Evolutionary conservation across 139 green algal genomes (phyloP), one percentile per base, ranked within the genome.

Genomic region (Chlorella sp.): DNA sequence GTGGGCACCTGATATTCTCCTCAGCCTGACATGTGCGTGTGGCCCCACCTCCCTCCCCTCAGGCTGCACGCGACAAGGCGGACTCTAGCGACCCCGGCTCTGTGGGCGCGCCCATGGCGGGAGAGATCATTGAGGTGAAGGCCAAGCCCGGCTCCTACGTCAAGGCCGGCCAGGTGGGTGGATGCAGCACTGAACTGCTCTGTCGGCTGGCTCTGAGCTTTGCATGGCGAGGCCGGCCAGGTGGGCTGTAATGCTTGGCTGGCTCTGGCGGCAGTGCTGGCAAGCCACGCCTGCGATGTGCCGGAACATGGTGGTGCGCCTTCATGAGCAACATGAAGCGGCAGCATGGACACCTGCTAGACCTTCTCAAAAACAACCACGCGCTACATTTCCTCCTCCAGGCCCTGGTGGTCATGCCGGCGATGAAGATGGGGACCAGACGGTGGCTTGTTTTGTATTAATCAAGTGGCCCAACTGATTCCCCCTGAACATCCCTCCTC

Each of bases 51-150:
- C 11, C 46, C 11, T 11, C 7, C 7, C 22, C 51, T 2, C 65
- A 62, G 36, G 75, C 89, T n/a, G 34, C 78, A 28, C 80, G 92
- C 30, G 92, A 95, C 54, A 92, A 92, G 87, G 88, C 90, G 16
- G 69, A 93, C 72, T 73, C 90, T 40, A 43, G 60, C 38, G 77
- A 92, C 54, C 30, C 91, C 19, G 94, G 94, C 74, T 91, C 75
- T 48, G 93, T 99, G 32, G 90, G 93, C 6, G 93, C 96, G 7
- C 96, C 96, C 75, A 99, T 99, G 96, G 92, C 91, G n/a, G 96
- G 96, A 40, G 89, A 94, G 64, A 92, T 99, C 41, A 90, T 99
- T 40, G 96, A 98, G 34, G 91, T 96, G 38, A 86, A 86, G 69
- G 82, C 70, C 32, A 85, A 85, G 86, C 80, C 88, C 36, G 90